Percentiles rank a stretch among this genome's conserved stretches.
Conservation (phyloP, 495 filamentous ascomycete species). For the Trichoderma asperelloides region DNA sequence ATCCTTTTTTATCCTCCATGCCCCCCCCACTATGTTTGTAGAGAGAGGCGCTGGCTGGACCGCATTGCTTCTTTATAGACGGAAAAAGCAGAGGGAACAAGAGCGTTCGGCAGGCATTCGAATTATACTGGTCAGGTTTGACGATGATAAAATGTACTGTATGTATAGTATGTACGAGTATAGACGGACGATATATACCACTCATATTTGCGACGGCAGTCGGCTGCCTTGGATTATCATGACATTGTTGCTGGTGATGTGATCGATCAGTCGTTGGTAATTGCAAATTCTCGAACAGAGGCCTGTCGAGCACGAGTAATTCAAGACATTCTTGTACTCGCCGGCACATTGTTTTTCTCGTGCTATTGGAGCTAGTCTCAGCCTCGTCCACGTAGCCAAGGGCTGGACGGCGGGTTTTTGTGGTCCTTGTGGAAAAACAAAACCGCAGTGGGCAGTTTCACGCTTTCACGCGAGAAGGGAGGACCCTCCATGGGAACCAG, state of each 20-base stretch:
- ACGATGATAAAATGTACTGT: neutral
- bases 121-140: neutral
- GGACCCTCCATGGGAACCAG: neutral
- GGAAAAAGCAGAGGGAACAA: neutral
- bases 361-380: neutral
- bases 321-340: neutral
- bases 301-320: neutral
- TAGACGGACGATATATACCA: constrained; percentile 5
- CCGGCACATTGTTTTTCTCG: neutral
- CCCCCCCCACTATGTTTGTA: neutral
- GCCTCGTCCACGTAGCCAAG: neutral
- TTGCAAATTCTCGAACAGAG: neutral
- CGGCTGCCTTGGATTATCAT: neutral
- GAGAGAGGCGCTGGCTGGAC: neutral
- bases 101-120: neutral
- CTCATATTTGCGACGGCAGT: neutral
- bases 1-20: neutral
- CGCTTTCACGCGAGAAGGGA: neutral
- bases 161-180: constrained; percentile 2
- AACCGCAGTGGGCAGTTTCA: neutral
- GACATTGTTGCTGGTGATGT: neutral
- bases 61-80: neutral
- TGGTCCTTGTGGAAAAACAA: neutral
- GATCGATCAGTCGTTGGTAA: neutral
- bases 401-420: neutral